These are phyloP conservation scores for Nicotiana knightiana DNA, from an alignment of 257 asterid species.

Conservation along the genomic window DNA sequence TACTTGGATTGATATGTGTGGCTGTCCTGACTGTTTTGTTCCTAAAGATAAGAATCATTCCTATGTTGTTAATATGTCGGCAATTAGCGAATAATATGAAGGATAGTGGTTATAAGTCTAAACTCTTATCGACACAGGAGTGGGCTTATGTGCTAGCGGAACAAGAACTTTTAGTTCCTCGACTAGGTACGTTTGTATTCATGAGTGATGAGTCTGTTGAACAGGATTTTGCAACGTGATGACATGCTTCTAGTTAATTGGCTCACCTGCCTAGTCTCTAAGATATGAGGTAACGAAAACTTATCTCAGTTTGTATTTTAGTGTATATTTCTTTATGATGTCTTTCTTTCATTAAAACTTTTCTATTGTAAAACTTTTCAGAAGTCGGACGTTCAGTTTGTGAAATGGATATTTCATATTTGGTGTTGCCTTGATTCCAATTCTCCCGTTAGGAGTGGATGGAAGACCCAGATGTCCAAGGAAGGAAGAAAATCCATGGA, in stretches of 20 bases:
- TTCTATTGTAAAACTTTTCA: background rate
- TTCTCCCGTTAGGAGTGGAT: background rate
- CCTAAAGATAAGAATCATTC: slow-evolving; percentile 51
- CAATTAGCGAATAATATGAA: slow-evolving; percentile 42
- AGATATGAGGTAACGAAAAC: background rate
- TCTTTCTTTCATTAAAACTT: no score
- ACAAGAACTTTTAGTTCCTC: background rate
- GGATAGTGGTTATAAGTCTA: slow-evolving; percentile 36
- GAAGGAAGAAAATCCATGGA: background rate
- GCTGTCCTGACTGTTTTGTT: slow-evolving; percentile 34
- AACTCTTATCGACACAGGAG: slow-evolving; percentile 20
- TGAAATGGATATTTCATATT: background rate
- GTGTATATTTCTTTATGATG: background rate
- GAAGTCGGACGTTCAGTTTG: background rate
- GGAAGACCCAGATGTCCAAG: background rate
- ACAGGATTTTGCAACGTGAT: background rate
- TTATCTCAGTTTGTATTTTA: background rate
- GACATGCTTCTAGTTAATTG: background rate
- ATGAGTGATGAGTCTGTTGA: background rate
- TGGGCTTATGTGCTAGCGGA: slow-evolving; percentile 20
- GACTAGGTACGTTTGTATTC: background rate
- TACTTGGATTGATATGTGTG: slow-evolving; percentile 69
- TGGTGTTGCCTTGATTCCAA: background rate
- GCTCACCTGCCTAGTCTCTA: background rate
- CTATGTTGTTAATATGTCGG: slow-evolving; percentile 22